Conservation (phyloP, 257 asterid genomes). For the Plectranthus barbatus region DNA sequence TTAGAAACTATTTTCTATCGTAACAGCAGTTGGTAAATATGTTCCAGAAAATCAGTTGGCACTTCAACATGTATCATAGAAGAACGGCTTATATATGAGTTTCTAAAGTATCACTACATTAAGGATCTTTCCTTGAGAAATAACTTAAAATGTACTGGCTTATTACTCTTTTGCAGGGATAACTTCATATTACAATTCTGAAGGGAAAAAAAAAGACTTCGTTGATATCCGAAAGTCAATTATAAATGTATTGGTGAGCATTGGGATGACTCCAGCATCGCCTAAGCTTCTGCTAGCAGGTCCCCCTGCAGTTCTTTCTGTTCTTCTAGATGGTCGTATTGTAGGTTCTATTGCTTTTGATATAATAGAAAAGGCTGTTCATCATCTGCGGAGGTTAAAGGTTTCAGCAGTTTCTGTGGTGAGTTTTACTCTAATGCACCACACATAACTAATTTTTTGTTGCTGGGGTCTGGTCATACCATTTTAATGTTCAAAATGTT, state of each 20-base stretch:
- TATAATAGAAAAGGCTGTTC: conserved; percentile 55
- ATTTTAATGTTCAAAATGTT: conserved; percentile 8
- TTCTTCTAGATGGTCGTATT: conserved; percentile 88
- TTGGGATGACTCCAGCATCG: conserved; percentile 72
- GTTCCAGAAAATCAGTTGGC: neutral
- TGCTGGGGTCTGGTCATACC: neutral
- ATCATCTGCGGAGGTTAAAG: conserved; percentile 65
- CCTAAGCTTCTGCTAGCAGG: conserved; percentile 79
- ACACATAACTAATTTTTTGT: neutral
- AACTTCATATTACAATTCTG: conserved; percentile 69
- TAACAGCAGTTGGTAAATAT: neutral
- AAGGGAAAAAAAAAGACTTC: conserved; percentile 68
- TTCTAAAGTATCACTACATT: neutral
- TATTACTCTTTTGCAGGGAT: conserved; percentile 46
- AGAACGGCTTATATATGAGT: neutral
- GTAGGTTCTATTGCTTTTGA: conserved; percentile 66
- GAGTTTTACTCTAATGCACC: conserved; percentile 18
- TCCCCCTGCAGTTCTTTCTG: conserved; percentile 81
- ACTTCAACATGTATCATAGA: neutral
- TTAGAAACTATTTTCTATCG: neutral
- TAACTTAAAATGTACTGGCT: neutral
- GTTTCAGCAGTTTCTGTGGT: conserved; percentile 60
- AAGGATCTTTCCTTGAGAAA: neutral
- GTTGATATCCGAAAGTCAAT: conserved; percentile 53
- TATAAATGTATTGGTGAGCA: conserved; percentile 41